These are phyloP conservation scores for Mallotus nudiflorus DNA, from an alignment of 345 rosid genomes.

Conservation along the genomic window DNA sequence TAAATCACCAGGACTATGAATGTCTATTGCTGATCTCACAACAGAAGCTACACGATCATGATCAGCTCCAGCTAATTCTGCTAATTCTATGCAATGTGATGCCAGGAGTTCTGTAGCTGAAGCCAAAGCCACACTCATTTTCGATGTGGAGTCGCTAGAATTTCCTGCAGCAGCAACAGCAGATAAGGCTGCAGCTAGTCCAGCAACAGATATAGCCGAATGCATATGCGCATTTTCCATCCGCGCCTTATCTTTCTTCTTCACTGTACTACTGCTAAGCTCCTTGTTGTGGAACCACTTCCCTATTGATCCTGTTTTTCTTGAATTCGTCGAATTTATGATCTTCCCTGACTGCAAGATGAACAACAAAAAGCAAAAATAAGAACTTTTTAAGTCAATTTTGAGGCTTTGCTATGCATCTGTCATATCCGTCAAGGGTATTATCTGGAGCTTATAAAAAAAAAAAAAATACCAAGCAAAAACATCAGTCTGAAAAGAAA, in stretches of 20 bases:
- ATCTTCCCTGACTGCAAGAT: constrained; percentile 52
- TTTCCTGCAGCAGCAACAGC: constrained; percentile 65
- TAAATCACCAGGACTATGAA: constrained; percentile 78
- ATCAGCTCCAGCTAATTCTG: constrained; percentile 75
- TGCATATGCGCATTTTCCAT: constrained; percentile 75
- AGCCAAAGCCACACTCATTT: constrained; percentile 73
- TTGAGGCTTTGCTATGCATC: no score
- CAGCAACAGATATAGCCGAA: constrained; percentile 80
- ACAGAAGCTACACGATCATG: constrained; percentile 67
- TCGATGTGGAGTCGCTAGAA: constrained; percentile 45
- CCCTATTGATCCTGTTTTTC: constrained; percentile 62
- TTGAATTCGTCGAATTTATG: constrained; percentile 43
- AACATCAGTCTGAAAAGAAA: background rate
- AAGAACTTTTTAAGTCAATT: background rate
- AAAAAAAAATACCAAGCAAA: background rate
- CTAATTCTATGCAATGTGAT: constrained; percentile 81
- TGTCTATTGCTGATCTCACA: constrained; percentile 78
- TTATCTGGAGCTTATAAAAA: no score
- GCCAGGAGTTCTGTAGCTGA: constrained; percentile 91
- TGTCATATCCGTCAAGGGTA: no score
- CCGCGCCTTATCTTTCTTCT: constrained; percentile 77
- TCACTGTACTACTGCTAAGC: constrained; percentile 37
- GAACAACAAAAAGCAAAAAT: background rate
- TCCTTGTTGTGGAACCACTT: constrained; percentile 89
- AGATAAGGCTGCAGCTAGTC: constrained; percentile 92